phyloP scores from a whole-genome alignment of 371 early-diverging fungal species.

The Conidiobolus incongruus region DNA sequence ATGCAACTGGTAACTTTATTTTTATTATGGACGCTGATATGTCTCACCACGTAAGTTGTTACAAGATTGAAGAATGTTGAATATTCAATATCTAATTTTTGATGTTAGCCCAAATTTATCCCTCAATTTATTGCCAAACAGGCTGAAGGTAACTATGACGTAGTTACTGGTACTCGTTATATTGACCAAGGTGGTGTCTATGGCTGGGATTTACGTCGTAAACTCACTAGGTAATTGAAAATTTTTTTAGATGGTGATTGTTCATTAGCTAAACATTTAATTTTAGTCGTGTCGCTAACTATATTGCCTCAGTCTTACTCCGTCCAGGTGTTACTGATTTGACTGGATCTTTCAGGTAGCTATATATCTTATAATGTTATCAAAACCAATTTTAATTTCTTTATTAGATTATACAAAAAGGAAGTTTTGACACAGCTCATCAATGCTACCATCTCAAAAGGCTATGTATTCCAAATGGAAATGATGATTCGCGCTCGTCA shows the following conservation, averaged over 20 bases:
- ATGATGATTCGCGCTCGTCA: slow-evolving; percentile 95
- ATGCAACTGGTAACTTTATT: slow-evolving; percentile 83
- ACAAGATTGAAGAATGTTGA: background rate
- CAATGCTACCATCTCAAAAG: slow-evolving; percentile 69
- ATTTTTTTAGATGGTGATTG: too few species aligned
- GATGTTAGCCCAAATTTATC: slow-evolving; percentile 77
- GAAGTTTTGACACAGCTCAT: slow-evolving; percentile 70
- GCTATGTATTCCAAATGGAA: slow-evolving; percentile 99
- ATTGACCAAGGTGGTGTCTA: slow-evolving; percentile 81
- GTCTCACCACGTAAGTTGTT: slow-evolving; percentile 59
- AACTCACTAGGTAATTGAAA: slow-evolving; percentile 58
- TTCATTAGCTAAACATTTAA: too few species aligned
- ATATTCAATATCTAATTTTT: background rate
- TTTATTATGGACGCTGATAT: slow-evolving; percentile 99
- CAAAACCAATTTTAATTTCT: background rate
- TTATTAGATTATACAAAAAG: slow-evolving; percentile 91
- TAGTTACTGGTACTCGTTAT: slow-evolving; percentile 95
- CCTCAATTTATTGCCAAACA: slow-evolving; percentile 82
- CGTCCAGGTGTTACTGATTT: slow-evolving; percentile 85
- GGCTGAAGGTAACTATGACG: slow-evolving; percentile 62
- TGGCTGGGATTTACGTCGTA: slow-evolving; percentile 96
- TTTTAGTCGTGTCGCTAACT: slow-evolving; percentile 88
- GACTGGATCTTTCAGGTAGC: slow-evolving; percentile 84
- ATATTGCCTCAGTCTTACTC: slow-evolving; percentile 75
- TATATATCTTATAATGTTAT: background rate